Percentiles rank a stretch among this genome's conserved stretches.
phyloP scores from a whole-genome alignment of 202 grass and related monocot genomes.

The Eragrostis tef region DNA sequence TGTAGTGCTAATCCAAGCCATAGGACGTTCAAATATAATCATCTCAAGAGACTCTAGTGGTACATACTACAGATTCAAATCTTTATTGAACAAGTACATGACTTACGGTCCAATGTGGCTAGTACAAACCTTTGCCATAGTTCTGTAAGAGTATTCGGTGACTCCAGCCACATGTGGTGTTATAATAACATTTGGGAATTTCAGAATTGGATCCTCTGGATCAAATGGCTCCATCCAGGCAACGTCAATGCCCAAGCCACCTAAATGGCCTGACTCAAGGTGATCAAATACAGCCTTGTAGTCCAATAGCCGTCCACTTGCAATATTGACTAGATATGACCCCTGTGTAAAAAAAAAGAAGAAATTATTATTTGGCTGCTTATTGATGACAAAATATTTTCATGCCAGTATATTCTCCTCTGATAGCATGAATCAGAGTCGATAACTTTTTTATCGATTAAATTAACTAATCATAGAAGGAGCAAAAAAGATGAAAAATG shows the following conservation, averaged over 20 bases:
- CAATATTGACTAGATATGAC: slow-evolving; percentile 84
- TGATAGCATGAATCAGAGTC: slow-evolving; percentile 2
- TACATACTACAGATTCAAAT: not conserved
- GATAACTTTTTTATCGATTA: not conserved
- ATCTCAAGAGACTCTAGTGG: too few species aligned
- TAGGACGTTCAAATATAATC: too few species aligned
- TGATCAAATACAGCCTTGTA: slow-evolving; percentile 68
- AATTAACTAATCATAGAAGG: slow-evolving; percentile 10
- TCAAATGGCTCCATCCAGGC: slow-evolving; percentile 93
- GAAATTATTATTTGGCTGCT: too few species aligned
- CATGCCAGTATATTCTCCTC: too few species aligned
- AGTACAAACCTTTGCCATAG: slow-evolving; percentile 83
- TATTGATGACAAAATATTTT: too few species aligned
- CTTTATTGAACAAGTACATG: not conserved
- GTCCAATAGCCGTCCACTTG: slow-evolving; percentile 73
- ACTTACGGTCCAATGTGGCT: not conserved
- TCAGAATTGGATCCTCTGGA: slow-evolving; percentile 88
- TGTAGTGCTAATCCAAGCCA: too few species aligned
- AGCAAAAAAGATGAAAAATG: not conserved
- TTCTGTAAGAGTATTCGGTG: slow-evolving; percentile 71
- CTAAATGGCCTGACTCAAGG: slow-evolving; percentile 75
- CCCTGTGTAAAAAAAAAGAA: slow-evolving; percentile 52
- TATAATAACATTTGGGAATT: slow-evolving; percentile 88
- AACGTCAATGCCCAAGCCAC: slow-evolving; percentile 91
- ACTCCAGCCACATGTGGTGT: slow-evolving; percentile 96